Evolutionary conservation across 768 basidiomycete genomes (phyloP).

Genomic region (Hypholoma sublateritium): DNA sequence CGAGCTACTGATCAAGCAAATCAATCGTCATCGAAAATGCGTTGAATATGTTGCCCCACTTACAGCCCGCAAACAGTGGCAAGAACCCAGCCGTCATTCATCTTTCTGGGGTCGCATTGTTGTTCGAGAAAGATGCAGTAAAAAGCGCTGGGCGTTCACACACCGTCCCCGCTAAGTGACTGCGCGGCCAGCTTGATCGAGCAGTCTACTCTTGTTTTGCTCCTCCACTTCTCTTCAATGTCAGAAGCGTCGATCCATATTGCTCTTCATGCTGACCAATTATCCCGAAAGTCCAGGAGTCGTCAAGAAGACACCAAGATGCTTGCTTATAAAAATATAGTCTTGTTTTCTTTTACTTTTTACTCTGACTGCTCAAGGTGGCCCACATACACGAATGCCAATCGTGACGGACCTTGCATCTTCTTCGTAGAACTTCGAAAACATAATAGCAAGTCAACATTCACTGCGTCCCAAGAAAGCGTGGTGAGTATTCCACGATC

Average conservation of each 20-base stretch:
- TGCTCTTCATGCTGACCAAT: background rate
- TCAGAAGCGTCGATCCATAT: conserved; percentile 1
- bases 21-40: background rate
- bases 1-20: background rate
- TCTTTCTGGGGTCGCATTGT: background rate
- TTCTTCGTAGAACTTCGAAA: background rate
- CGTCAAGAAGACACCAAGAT: background rate
- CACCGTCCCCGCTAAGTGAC: background rate
- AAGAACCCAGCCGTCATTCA: too few relatives aligned
- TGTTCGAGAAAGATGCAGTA: background rate
- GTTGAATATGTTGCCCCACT: too few relatives aligned
- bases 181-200: background rate
- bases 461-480: background rate
- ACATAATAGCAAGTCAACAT: background rate
- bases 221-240: background rate
- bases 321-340: too few relatives aligned
- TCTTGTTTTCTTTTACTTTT: background rate
- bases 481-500: background rate
- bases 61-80: too few relatives aligned
- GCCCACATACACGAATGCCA: background rate
- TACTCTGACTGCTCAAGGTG: background rate
- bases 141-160: background rate
- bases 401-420: background rate
- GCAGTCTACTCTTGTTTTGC: background rate
- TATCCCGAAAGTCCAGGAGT: background rate